phyloP scores from a whole-genome alignment of 2,329 filamentous ascomycete genomes.

The Didymella segeticola region DNA sequence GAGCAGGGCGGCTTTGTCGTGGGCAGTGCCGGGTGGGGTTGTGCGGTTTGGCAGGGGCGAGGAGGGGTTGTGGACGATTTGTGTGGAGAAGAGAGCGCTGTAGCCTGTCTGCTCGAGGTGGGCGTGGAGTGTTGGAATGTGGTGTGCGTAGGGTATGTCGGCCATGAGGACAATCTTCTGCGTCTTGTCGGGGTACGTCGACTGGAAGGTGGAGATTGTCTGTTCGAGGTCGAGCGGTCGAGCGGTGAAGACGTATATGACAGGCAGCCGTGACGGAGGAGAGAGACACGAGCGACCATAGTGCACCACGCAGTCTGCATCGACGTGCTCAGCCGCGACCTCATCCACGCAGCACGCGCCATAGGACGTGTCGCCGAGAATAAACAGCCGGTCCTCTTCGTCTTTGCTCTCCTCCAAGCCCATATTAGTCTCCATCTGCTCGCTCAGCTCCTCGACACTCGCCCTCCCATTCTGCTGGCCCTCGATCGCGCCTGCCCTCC shows the following conservation, averaged over 20 bases:
- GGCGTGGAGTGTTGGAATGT: constrained; percentile 67
- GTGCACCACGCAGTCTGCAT: constrained; percentile 90
- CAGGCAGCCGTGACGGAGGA: constrained; percentile 83
- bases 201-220: constrained; percentile 67
- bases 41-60: constrained; percentile 85
- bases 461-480: not conserved
- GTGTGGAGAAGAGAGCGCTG: constrained; percentile 69
- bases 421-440: constrained; percentile 24
- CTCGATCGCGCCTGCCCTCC: not conserved
- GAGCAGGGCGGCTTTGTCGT: constrained; percentile 59
- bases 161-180: constrained; percentile 81
- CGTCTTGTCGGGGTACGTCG: constrained; percentile 69
- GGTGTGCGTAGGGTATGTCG: constrained; percentile 84
- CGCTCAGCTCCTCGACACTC: constrained; percentile 25
- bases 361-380: constrained; percentile 94
- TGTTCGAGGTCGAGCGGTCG: constrained; percentile 69
- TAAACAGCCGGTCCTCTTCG: constrained; percentile 67
- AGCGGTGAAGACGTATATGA: constrained; percentile 88
- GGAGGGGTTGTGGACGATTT: constrained; percentile 77
- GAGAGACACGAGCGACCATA: constrained; percentile 93
- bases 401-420: constrained; percentile 24
- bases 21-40: constrained; percentile 58
- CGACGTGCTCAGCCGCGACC: constrained; percentile 90
- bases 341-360: constrained; percentile 97
- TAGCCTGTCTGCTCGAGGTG: constrained; percentile 71